Evolutionary conservation across 2,329 filamentous ascomycete species (phyloP), one percentile per base, ranked within the genome.

Genomic region (Colletotrichum cordylinicola): DNA sequence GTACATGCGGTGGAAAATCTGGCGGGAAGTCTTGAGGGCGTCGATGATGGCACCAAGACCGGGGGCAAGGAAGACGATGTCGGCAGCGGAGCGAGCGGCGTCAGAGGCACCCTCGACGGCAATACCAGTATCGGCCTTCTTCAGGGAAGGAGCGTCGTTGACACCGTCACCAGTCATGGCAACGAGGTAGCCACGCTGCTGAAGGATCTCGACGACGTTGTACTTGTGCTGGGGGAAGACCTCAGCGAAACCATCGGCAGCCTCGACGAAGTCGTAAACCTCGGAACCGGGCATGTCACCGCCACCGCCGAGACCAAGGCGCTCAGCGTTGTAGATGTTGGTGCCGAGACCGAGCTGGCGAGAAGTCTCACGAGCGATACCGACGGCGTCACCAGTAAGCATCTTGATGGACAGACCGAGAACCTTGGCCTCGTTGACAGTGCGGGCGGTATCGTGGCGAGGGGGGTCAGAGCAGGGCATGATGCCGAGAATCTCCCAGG

Each of bases 1-100:
- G 88, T 98, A 97, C 95, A 98, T 98, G 82, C 96, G 95, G 88
- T 98, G 95, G 90, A 98, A 98, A 85, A 98, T 98, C 86, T 98
- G 95, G 82, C 96, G 94, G 37, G 95, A 96, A 79, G 94, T 98
- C 89, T 98, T 98, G 80, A 98, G 91, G 77, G 95, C 95, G 84
- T 98, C 95, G 81, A 98, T 98, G 85, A 98, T 98, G 78, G 95
- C 94, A 86, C 95, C 96, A 78, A 98, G 93, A 89, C 95, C 96
- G 71, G 95, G 95, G 80, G 94, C 95, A 84, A 98, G 92, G 91
- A 98, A 98, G 81, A 98, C 95, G 81, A 98, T 98, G 87, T 98
- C 96, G 82, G 96, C 95, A 80, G 95, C 95, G 75, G 95, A 97
- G 79, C 95, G 94, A 82, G 96, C 96, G 83, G 95, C 96, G 84